Base-by-base conservation (phyloP, 2,329 filamentous ascomycete genomes). In the Penicillium psychrosexuale region DNA sequence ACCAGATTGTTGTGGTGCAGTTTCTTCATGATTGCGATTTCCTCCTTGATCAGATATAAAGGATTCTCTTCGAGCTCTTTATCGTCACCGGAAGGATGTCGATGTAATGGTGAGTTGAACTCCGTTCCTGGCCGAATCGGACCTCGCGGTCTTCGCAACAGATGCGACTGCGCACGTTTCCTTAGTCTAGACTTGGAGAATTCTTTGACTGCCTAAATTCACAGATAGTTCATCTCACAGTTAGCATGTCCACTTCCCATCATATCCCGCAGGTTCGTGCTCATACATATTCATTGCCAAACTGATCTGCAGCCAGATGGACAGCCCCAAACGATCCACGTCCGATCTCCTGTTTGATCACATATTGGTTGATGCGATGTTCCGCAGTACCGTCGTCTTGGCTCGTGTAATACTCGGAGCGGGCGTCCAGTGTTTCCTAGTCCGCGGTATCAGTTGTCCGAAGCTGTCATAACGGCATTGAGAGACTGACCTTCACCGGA, bases 21-120 rank as follows among this genome's bases (percentile, higher is more conserved):
- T 76, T 97, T 97, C 80, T 97, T 99, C 92, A 99, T 97, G 69
- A 97, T 95, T 55, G 94, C 94, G 66, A 97, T 94, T 74, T 99
- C 94, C 72, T 96, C 90, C 58, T 91, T 89, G 72, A 99, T 97
- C 56, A 97, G 78, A 67, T 89, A 89, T 12, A 97, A 79, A 0
- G 93, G 84, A 63, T 87, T 87, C 69, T 89, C 87, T 40, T 82
- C 81, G 43, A 79, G 76, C 57, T 82, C 78, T 55, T 80, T 74
- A 22, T 73, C 71, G 24, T 76, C 73, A 46, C 79, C 75, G 40
- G 79, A 78, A 9, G 83, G 81, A 64, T 82, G 80, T 34, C 84
- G 79, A 71, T 88, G 83, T 48, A 87, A 70, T 2, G 84, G 83
- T n/a, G 83, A 84, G 66, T 85, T 86, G 73, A 80, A 86, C 65